These are phyloP conservation scores for Cladosporium sp. DNA, from an alignment of 2,329 filamentous ascomycete species.

Conservation along the genomic window DNA sequence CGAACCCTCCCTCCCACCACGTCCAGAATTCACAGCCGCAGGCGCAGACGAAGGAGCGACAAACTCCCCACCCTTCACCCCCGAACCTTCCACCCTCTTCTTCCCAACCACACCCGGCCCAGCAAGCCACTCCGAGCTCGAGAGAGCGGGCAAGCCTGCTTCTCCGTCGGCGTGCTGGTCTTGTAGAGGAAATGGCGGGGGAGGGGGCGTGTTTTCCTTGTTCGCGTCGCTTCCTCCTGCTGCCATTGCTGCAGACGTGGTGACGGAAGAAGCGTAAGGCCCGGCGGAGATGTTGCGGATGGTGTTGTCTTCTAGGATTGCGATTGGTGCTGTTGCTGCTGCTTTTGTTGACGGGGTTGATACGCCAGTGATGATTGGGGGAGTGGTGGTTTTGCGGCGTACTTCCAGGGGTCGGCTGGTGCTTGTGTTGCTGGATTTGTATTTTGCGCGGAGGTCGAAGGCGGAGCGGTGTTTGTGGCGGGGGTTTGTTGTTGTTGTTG, in stretches of 20 bases:
- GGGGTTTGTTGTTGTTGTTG: neutral
- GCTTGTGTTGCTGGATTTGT: conserved; percentile 21
- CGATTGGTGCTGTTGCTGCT: too few relatives aligned
- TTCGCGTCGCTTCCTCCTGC: conserved; percentile 7
- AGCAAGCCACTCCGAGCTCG: conserved; percentile 31
- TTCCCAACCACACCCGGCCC: conserved; percentile 12
- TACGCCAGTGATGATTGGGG: too few relatives aligned
- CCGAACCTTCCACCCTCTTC: neutral
- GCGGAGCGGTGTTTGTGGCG: conserved; percentile 24
- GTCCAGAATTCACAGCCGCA: too few relatives aligned
- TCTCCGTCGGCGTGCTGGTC: neutral
- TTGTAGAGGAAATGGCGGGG: neutral
- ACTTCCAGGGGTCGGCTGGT: conserved; percentile 23
- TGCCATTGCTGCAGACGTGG: too few relatives aligned
- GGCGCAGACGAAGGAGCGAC: too few relatives aligned
- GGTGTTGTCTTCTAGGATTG: conserved; percentile 30
- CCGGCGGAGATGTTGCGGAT: conserved; percentile 31
- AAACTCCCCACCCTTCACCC: neutral
- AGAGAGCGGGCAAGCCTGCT: conserved; percentile 20
- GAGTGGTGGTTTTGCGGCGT: conserved; percentile 20
- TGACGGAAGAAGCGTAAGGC: conserved; percentile 24
- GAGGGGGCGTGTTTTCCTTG: conserved; percentile 21
- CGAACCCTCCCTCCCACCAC: conserved; percentile 15
- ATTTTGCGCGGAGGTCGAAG: conserved; percentile 32
- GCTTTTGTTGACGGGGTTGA: too few relatives aligned